phyloP scores from a whole-genome alignment of 1,284 basidiomycete species.

The Ceratobasidium sp. region DNA sequence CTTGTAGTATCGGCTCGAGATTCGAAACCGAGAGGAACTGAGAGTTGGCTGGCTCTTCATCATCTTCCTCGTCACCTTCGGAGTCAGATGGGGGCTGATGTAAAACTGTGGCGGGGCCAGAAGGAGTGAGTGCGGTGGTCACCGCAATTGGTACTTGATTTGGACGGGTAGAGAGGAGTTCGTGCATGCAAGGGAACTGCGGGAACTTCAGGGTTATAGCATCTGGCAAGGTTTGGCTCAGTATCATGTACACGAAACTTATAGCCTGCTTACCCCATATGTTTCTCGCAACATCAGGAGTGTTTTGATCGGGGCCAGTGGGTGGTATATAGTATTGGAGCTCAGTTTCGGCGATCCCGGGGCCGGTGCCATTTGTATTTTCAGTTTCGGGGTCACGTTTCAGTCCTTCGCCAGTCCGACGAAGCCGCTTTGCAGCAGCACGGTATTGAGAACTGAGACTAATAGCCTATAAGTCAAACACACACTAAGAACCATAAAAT shows the following conservation, averaged over 20 bases:
- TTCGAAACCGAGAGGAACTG: no score
- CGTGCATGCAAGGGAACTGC: conserved; percentile 3
- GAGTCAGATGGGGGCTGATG: conserved; percentile 6
- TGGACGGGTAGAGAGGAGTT: conserved; percentile 5
- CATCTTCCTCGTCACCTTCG: background rate
- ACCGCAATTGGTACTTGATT: conserved; percentile 5
- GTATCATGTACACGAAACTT: no score
- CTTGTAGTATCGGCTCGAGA: no score
- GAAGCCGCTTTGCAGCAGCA: background rate
- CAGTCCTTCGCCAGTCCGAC: background rate
- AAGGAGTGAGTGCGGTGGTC: background rate
- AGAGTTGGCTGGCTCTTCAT: background rate
- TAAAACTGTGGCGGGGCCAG: background rate
- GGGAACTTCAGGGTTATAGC: background rate
- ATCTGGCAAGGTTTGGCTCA: no score
- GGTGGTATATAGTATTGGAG: conserved; percentile 7
- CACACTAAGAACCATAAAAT: background rate
- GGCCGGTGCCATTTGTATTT: no score
- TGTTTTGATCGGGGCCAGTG: background rate
- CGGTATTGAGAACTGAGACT: background rate
- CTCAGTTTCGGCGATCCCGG: background rate
- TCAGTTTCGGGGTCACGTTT: background rate
- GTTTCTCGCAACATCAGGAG: conserved; percentile 1
- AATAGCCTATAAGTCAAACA: background rate
- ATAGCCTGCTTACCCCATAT: background rate